Evolutionary conservation across 306 rosid species (phyloP).

Genomic region (Casuarina equisetifolia): DNA sequence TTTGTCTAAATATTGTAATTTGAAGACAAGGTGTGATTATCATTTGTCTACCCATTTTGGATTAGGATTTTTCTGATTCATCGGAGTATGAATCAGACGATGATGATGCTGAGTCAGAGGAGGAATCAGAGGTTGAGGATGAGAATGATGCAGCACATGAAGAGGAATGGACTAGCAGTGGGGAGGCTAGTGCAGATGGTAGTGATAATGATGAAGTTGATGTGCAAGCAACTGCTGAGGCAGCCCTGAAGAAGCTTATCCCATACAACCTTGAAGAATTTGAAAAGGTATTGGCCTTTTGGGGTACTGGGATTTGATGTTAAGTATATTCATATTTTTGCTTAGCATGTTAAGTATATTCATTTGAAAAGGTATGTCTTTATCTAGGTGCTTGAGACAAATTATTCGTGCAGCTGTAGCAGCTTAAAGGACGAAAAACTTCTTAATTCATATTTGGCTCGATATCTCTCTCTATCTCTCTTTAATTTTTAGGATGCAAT

Average conservation of each 20-base stretch:
- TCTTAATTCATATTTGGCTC: background rate
- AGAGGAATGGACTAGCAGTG: slow-evolving; percentile 83
- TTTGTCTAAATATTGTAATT: background rate
- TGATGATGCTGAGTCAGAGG: slow-evolving; percentile 64
- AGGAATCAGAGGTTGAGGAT: slow-evolving; percentile 78
- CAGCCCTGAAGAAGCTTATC: slow-evolving; percentile 75
- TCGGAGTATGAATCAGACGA: slow-evolving; percentile 82
- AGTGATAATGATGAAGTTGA: slow-evolving; percentile 82
- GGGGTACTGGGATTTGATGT: background rate
- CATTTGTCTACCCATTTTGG: slow-evolving; percentile 24
- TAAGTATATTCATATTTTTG: background rate
- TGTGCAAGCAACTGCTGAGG: slow-evolving; percentile 67
- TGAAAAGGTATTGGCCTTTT: slow-evolving; percentile 52
- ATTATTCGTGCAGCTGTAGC: background rate
- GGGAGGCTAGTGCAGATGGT: slow-evolving; percentile 68
- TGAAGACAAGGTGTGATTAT: slow-evolving; percentile 11
- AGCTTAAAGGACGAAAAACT: background rate
- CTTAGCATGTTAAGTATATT: background rate
- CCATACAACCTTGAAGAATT: slow-evolving; percentile 59
- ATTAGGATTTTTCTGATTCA: slow-evolving; percentile 83
- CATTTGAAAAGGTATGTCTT: background rate
- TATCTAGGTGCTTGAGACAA: slow-evolving; percentile 6
- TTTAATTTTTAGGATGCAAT: background rate
- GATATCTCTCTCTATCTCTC: background rate
- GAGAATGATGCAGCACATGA: slow-evolving; percentile 69